phyloP scores from a whole-genome alignment of 2,329 filamentous ascomycete genomes.

The Fusarium palustre region DNA sequence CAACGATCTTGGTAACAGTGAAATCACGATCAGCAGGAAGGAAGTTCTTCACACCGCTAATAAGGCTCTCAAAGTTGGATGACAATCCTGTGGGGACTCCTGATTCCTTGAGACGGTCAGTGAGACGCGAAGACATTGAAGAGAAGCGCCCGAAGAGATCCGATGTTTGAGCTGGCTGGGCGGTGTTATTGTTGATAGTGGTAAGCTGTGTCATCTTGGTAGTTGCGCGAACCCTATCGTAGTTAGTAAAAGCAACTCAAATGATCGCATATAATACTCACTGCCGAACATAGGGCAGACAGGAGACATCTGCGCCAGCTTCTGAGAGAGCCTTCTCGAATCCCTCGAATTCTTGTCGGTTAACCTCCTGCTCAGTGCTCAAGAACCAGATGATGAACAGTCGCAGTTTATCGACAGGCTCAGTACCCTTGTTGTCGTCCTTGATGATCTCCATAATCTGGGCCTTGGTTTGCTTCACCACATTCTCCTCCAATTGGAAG shows the following conservation, averaged over 20 bases:
- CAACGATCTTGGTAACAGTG: slow-evolving; percentile 96
- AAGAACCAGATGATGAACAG: slow-evolving; percentile 98
- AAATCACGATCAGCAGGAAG: slow-evolving; percentile 95
- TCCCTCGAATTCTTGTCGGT: slow-evolving; percentile 81
- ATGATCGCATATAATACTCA: slow-evolving; percentile 55
- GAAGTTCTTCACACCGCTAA: slow-evolving; percentile 98
- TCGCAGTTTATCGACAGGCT: slow-evolving; percentile 88
- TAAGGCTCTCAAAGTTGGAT: slow-evolving; percentile 91
- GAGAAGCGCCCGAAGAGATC: slow-evolving; percentile 95
- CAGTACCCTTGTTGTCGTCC: slow-evolving; percentile 82
- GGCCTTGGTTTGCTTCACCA: slow-evolving; percentile 88
- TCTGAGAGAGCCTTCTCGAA: slow-evolving; percentile 86
- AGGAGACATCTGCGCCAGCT: slow-evolving; percentile 79
- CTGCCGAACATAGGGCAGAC: slow-evolving; percentile 88
- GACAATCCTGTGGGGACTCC: slow-evolving; percentile 75
- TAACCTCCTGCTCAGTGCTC: slow-evolving; percentile 90
- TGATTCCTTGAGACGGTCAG: slow-evolving; percentile 92
- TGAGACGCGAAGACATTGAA: slow-evolving; percentile 89
- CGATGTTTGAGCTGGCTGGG: slow-evolving; percentile 70
- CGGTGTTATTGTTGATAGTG: slow-evolving; percentile 84
- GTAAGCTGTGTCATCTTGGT: slow-evolving; percentile 99
- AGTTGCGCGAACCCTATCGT: slow-evolving; percentile 81
- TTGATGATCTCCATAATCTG: slow-evolving; percentile 90
- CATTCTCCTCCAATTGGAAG: slow-evolving; percentile 93
- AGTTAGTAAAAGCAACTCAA: slow-evolving; percentile 40